A percentile compares a stretch with the other conserved stretches of the same genome.
These are phyloP conservation scores for Fusarium sp. DNA, from an alignment of 2,329 filamentous ascomycete genomes.

Conservation along the genomic window DNA sequence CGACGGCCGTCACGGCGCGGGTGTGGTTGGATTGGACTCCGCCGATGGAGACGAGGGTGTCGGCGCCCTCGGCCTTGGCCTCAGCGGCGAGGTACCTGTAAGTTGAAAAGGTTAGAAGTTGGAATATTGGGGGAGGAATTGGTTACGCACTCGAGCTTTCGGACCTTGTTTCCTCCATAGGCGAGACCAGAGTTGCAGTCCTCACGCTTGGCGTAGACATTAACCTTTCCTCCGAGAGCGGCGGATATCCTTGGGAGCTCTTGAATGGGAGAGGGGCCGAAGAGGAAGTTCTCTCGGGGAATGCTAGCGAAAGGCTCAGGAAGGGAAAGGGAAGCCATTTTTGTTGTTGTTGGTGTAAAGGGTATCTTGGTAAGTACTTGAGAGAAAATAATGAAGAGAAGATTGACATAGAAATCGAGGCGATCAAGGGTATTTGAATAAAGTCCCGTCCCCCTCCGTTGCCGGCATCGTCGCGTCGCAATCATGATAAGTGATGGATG, in stretches of 20 bases:
- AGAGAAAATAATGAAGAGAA: background rate
- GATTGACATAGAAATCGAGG: background rate
- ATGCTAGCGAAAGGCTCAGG: conserved; percentile 72
- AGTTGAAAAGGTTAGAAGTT: background rate
- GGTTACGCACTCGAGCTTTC: conserved; percentile 68
- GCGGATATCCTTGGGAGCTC: conserved; percentile 71
- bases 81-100: conserved; percentile 72
- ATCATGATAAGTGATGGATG: conserved; percentile 27
- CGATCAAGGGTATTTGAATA: conserved; percentile 1
- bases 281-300: conserved; percentile 69
- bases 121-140: background rate
- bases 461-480: conserved; percentile 7
- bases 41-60: conserved; percentile 74
- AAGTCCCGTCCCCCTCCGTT: conserved; percentile 20
- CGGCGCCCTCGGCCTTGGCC: conserved; percentile 64
- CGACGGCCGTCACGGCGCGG: conserved; percentile 72
- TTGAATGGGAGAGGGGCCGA: conserved; percentile 76
- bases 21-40: conserved; percentile 79
- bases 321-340: conserved; percentile 54
- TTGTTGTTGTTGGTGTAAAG: background rate
- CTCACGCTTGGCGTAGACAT: conserved; percentile 77
- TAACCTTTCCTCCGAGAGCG: conserved; percentile 68
- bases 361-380: conserved; percentile 1
- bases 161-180: conserved; percentile 75
- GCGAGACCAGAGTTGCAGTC: conserved; percentile 76